Conservation (phyloP, 129 eudicot species). For the Escallonia rubra region DNA sequence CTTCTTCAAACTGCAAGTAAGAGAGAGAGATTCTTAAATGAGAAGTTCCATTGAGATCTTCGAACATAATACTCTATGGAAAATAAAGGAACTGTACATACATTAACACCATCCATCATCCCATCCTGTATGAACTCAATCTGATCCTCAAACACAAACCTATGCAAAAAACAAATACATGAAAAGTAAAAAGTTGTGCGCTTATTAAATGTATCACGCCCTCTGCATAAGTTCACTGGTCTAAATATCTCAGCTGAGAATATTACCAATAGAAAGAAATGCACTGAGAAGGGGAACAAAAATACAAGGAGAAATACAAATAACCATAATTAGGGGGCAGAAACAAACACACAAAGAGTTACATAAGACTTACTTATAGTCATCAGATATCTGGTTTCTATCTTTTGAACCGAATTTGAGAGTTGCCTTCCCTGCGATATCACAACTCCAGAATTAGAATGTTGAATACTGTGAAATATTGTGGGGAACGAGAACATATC, state of each 20-base stretch:
- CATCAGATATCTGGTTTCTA: slow-evolving; percentile 56
- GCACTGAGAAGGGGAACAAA: not conserved
- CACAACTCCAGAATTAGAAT: slow-evolving; percentile 8
- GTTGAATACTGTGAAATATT: not conserved
- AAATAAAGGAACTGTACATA: slow-evolving; percentile 23
- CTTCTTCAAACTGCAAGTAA: slow-evolving; percentile 55
- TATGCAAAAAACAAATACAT: slow-evolving; percentile 12
- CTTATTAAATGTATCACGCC: not conserved
- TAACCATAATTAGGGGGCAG: not conserved
- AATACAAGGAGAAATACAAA: not conserved
- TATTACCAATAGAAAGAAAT: not conserved
- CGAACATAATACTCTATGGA: not conserved
- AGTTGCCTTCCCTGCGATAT: slow-evolving; percentile 81
- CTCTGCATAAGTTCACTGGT: not conserved
- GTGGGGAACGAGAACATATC: not conserved
- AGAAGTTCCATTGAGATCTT: not conserved
- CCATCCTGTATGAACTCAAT: slow-evolving; percentile 78
- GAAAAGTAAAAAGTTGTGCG: not conserved
- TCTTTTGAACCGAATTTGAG: slow-evolving; percentile 79
- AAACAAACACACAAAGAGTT: not conserved
- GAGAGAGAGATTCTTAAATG: slow-evolving; percentile 4
- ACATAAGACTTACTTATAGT: slow-evolving; percentile 55
- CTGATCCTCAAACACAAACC: slow-evolving; percentile 95
- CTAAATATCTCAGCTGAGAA: too few relatives aligned
- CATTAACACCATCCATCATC: slow-evolving; percentile 88